These are phyloP conservation scores for Litchi chinensis DNA, from an alignment of 345 rosid species.

Conservation along the genomic window DNA sequence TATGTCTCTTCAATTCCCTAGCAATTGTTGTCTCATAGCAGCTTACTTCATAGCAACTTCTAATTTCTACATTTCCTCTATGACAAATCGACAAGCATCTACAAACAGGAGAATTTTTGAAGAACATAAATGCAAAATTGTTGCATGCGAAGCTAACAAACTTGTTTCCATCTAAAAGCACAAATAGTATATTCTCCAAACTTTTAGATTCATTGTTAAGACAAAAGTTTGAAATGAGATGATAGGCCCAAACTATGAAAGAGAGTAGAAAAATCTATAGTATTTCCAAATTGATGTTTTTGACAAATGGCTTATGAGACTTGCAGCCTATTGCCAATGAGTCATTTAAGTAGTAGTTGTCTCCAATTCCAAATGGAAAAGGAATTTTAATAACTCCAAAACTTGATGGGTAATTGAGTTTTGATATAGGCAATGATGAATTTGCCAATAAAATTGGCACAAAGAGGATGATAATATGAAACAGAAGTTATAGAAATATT, in stretches of 20 bases:
- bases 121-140: background rate
- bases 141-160: background rate
- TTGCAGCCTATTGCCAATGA: background rate
- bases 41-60: background rate
- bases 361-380: conserved; percentile 6
- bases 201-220: background rate
- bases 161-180: background rate
- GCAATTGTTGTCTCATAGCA: background rate
- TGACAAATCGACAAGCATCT: background rate
- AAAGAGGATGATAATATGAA: background rate
- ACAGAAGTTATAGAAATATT: background rate
- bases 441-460: background rate
- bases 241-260: background rate
- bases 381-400: background rate
- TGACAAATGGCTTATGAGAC: background rate
- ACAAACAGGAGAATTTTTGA: background rate
- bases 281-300: no score
- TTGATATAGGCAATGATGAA: background rate
- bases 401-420: background rate
- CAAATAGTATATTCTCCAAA: background rate
- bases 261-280: background rate
- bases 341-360: background rate
- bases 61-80: background rate
- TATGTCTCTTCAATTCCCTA: no score
- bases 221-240: background rate